Base-by-base conservation (phyloP, 805 yeast genomes). In the Hanseniaspora lindneri region DNA sequence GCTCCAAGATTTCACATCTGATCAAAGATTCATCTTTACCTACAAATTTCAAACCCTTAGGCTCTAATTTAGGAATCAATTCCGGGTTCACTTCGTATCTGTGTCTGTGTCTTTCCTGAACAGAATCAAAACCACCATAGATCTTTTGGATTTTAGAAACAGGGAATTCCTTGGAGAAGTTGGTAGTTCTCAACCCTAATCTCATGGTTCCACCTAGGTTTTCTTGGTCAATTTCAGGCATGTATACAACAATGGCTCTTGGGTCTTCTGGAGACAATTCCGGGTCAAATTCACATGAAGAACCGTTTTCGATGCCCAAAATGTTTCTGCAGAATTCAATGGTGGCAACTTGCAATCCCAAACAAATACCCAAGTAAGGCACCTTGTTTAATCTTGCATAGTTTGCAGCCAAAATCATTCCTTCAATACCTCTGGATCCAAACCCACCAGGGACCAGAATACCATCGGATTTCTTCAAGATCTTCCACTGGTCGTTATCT, bases 151-250 rank as follows among this genome's bases (percentile, higher is more conserved):
- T 76, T 54, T 70, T 73, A 13, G 46, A 39, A 41, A 85, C 75
- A 75, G 79, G 70, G 41, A 83, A 67, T 54, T 72, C 77, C 16
- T 68, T 68, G 59, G 76, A 79, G 73, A 92, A 92, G 54, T 74
- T 76, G 34, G 97, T 87, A 56, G 88, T 78, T 67, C 96, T 87
- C 55, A 86, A 73, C 58, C 99, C 99, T 57, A 92, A 75, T 72
- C 99, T 81, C 99, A 92, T 92, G 44, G 97, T 89, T 56, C 99
- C 99, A 54, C 99, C 99, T 72, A 92, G 75, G 64, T 85, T 86
- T 57, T 83, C 79, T 71, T 87, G 89, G 67, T 87, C 95, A 54
- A 89, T 87, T 67, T 92, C 99, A 39, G 99, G 99, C 99, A 92
- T 92, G 71, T 86, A 92, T 42, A 92, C 84, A 51, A 92, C 94